Conservation (phyloP, 1,284 basidiomycete genomes). For the Apiotrichum mycotoxinovorans region DNA sequence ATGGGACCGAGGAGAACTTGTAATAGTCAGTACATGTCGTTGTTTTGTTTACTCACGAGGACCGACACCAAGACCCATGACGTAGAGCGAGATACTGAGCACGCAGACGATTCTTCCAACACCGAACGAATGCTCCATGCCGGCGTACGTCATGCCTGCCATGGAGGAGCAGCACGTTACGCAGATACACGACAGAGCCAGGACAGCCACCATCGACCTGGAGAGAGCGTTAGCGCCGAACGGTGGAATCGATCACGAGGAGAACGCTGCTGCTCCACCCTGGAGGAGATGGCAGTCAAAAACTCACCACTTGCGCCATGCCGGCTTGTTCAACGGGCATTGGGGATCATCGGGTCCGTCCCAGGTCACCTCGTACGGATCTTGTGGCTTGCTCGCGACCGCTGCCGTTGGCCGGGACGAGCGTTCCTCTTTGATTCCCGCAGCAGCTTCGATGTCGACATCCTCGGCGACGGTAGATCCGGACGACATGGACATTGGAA, state of each 20-base stretch:
- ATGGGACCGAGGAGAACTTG: constrained; percentile 58
- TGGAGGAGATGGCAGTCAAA: too few relatives aligned
- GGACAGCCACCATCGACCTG: constrained; percentile 32
- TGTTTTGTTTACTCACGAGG: constrained; percentile 40
- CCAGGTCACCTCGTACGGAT: constrained; percentile 36
- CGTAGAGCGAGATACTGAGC: constrained; percentile 66
- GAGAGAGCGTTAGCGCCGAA: not conserved
- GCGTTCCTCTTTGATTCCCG: not conserved
- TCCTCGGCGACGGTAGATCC: not conserved
- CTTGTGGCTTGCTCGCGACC: not conserved
- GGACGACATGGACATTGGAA: not conserved
- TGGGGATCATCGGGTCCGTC: constrained; percentile 36
- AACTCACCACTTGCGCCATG: constrained; percentile 40
- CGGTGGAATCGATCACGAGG: too few relatives aligned
- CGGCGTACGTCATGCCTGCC: constrained; percentile 64
- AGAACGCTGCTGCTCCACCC: not conserved
- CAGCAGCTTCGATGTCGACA: not conserved
- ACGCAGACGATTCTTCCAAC: constrained; percentile 66
- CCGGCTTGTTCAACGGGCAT: constrained; percentile 36
- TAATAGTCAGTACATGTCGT: not conserved
- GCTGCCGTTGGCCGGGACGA: too few relatives aligned
- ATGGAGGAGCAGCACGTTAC: constrained; percentile 69
- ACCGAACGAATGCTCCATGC: constrained; percentile 59
- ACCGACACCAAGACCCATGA: constrained; percentile 55
- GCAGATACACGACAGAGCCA: constrained; percentile 51